phyloP scores from a whole-genome alignment of 2,329 filamentous ascomycete species.

The Madurella fahalii region DNA sequence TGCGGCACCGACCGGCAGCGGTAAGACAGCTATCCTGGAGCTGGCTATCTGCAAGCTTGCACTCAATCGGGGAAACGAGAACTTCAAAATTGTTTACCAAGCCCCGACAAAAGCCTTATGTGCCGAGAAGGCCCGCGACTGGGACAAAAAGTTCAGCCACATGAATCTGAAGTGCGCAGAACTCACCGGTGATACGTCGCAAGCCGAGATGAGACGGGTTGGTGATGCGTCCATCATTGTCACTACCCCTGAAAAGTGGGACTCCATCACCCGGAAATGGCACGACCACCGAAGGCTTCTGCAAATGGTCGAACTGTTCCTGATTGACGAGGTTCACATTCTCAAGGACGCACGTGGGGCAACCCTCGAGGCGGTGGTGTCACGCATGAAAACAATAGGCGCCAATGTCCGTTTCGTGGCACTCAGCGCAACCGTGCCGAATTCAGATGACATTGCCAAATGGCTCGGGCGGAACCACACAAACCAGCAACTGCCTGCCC shows the following conservation, averaged over 20 bases:
- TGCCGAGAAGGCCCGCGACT: slow-evolving; percentile 70
- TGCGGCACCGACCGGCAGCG: slow-evolving; percentile 78
- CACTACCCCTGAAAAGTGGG: slow-evolving; percentile 89
- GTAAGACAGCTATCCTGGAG: slow-evolving; percentile 79
- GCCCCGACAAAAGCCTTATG: slow-evolving; percentile 83
- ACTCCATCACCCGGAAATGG: slow-evolving; percentile 85
- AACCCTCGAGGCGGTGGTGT: slow-evolving; percentile 78
- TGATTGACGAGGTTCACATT: slow-evolving; percentile 87
- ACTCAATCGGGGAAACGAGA: slow-evolving; percentile 47
- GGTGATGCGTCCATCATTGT: slow-evolving; percentile 76
- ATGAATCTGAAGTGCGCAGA: slow-evolving; percentile 69
- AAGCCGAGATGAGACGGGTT: slow-evolving; percentile 61
- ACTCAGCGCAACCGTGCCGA: slow-evolving; percentile 78
- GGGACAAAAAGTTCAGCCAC: slow-evolving; percentile 67
- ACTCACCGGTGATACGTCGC: slow-evolving; percentile 76
- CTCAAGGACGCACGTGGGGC: slow-evolving; percentile 75
- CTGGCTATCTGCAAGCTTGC: slow-evolving; percentile 74
- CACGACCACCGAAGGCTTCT: slow-evolving; percentile 72
- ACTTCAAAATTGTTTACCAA: slow-evolving; percentile 80
- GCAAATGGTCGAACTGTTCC: slow-evolving; percentile 70
- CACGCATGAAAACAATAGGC: slow-evolving; percentile 78
- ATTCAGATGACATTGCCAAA: slow-evolving; percentile 71
- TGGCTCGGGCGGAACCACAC: slow-evolving; percentile 69
- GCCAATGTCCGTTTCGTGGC: slow-evolving; percentile 75
- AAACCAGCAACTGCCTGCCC: slow-evolving; percentile 59